A percentile compares a stretch with the other conserved stretches of the same genome.
These are phyloP conservation scores for Myriosclerotinia duriaeana DNA, from an alignment of 2,329 filamentous ascomycete genomes.

Conservation along the genomic window DNA sequence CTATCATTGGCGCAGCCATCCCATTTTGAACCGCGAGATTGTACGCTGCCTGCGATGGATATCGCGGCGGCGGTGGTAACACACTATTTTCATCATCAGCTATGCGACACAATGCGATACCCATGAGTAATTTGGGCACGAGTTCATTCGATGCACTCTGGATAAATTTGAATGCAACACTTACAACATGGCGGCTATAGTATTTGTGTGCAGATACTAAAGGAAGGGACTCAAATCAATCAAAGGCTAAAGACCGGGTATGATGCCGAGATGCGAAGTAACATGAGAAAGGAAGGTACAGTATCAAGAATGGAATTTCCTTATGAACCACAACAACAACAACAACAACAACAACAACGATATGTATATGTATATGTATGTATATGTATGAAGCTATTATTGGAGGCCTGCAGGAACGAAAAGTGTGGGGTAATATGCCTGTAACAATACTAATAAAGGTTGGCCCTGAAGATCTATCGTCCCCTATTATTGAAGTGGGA, in stretches of 20 bases:
- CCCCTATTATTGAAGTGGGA: background rate
- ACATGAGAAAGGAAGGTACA: slow-evolving; percentile 5
- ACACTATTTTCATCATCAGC: slow-evolving; percentile 50
- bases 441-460: slow-evolving; percentile 7
- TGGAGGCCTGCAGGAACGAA: slow-evolving; percentile 27
- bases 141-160: slow-evolving; percentile 9
- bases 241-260: background rate
- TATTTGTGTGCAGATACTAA: background rate
- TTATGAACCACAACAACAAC: background rate
- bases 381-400: background rate
- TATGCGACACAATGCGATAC: slow-evolving; percentile 20
- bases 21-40: slow-evolving; percentile 70
- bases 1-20: slow-evolving; percentile 72
- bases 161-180: slow-evolving; percentile 21
- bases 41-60: slow-evolving; percentile 71
- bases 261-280: background rate
- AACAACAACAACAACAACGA: background rate
- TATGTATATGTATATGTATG: background rate
- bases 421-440: slow-evolving; percentile 32
- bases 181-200: slow-evolving; percentile 23
- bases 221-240: background rate
- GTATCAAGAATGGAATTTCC: background rate
- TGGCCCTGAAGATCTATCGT: slow-evolving; percentile 7
- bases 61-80: slow-evolving; percentile 80
- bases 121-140: slow-evolving; percentile 31